phyloP scores from a whole-genome alignment of 1,139 yeast genomes.

The Yamadazyma diospyri region DNA sequence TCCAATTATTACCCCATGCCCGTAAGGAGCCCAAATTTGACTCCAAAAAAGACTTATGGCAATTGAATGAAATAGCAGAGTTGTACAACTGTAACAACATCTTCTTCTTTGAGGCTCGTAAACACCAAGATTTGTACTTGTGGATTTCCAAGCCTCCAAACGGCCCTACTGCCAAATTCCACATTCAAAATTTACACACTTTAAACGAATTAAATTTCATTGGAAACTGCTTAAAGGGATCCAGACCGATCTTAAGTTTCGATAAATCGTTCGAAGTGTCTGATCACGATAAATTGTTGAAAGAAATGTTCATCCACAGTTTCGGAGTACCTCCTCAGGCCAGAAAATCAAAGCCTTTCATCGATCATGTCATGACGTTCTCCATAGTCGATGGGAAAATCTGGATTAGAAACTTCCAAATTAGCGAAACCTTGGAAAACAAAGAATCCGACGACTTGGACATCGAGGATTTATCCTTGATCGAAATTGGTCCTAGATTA shows the following conservation, averaged over 20 bases:
- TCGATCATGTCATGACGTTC: slow-evolving; percentile 93
- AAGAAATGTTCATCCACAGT: slow-evolving; percentile 79
- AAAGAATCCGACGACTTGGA: slow-evolving; percentile 33
- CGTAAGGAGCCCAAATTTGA: slow-evolving; percentile 96
- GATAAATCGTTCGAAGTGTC: slow-evolving; percentile 62
- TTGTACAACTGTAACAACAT: slow-evolving; percentile 95
- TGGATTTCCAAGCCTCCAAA: slow-evolving; percentile 97
- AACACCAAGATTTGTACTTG: slow-evolving; percentile 90
- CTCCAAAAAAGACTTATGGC: slow-evolving; percentile 83
- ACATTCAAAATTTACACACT: slow-evolving; percentile 91
- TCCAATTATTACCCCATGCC: slow-evolving; percentile 84
- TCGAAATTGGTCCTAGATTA: slow-evolving; percentile 96
- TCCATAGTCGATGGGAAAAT: slow-evolving; percentile 89
- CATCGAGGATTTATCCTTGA: slow-evolving; percentile 61
- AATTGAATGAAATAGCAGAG: slow-evolving; percentile 93
- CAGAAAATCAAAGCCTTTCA: slow-evolving; percentile 90
- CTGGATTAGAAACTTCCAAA: slow-evolving; percentile 96
- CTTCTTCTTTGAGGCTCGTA: slow-evolving; percentile 91
- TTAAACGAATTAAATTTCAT: slow-evolving; percentile 94
- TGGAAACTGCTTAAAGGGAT: slow-evolving; percentile 93
- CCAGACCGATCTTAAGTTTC: slow-evolving; percentile 91
- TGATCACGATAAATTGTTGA: slow-evolving; percentile 70
- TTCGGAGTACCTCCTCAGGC: slow-evolving; percentile 97
- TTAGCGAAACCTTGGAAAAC: slow-evolving; percentile 63
- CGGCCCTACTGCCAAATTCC: slow-evolving; percentile 95